Evolutionary conservation across 129 eudicot species (phyloP).

Genomic region (Chrysanthemum makinoi): DNA sequence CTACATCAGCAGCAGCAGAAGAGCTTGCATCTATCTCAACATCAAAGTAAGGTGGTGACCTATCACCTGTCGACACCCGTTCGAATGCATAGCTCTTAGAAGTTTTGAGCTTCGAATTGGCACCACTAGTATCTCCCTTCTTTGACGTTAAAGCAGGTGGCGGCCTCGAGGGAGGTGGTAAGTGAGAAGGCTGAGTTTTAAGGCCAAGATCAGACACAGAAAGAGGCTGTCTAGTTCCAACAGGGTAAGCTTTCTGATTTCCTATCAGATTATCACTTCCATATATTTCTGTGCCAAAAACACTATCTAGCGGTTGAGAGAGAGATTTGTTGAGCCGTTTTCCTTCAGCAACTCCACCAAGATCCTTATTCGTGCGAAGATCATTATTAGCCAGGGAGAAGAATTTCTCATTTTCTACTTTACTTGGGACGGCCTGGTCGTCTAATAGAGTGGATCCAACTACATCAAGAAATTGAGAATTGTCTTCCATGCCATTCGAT

Average conservation of each 20-base stretch:
- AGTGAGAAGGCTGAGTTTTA: conserved; percentile 69
- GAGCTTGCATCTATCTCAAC: conserved; percentile 73
- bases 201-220: conserved; percentile 69
- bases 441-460: conserved; percentile 43
- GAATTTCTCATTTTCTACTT: conserved; percentile 31
- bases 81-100: conserved; percentile 57
- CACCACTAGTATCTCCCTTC: conserved; percentile 32
- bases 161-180: conserved; percentile 85
- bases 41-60: conserved; percentile 59
- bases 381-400: conserved; percentile 32
- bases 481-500: conserved; percentile 30
- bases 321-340: conserved; percentile 39
- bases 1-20: conserved; percentile 64
- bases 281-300: conserved; percentile 26
- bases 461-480: conserved; percentile 41
- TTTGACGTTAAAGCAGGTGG: conserved; percentile 66
- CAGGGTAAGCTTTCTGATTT: conserved; percentile 33
- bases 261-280: conserved; percentile 32
- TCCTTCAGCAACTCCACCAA: conserved; percentile 39
- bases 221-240: conserved; percentile 36
- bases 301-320: conserved; percentile 40
- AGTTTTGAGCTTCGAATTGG: conserved; percentile 40
- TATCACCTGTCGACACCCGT: conserved; percentile 32
- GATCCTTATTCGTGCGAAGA: conserved; percentile 22
- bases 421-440: conserved; percentile 30